Evolutionary conservation across 139 green algal genomes (phyloP), one percentile per base, ranked within the genome.

Genomic region (Chlorella sp.): DNA sequence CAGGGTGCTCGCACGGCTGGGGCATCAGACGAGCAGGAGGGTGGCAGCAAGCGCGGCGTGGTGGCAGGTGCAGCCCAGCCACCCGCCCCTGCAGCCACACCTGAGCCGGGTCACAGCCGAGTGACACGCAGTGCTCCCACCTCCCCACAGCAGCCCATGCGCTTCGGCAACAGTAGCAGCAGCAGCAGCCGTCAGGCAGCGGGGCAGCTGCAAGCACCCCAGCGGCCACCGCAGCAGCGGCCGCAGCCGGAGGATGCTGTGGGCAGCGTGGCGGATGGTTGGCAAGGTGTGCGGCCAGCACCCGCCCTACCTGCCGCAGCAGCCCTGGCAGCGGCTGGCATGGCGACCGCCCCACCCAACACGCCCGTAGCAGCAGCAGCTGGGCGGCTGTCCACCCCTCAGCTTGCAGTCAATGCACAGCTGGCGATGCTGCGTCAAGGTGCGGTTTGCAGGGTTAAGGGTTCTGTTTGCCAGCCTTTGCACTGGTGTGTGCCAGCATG

Each of bases 361-460:
- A 81, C 74, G 0, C 74, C 74, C 1, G 74, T 81, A 1, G 56
- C 74, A 3, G 32, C 74, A 7, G 72, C 28, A 6, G 39, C 41
- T 36, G 70, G 36, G 39, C 56, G 56, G 70, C 32, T 78, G n/a
- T 28, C 25, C 56, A 47, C 56, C 25, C 70, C 70, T 15, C 41
- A 78, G 25, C 39, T 78, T 26, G 44, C 70, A 11, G 41, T 47
- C n/a, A 79, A 30, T 28, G 30, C 12, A n/a, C 72, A 79, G 72
- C 72, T 79, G 44, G 72, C 44, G 30, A 41, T 64, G 72, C 72
- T 79, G 72, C 72, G 72, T 20, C 72, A 79, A 64, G 72, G 72
- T 79, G 72, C 17, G 70, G 28, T 68, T 23, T 32, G 62, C 23
- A 15, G 32, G 13, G 65, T 1, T 23, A 18, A 16, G 25, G 32